Percentiles rank a stretch among this genome's conserved stretches.
These are phyloP conservation scores for Arxiozyma bovina DNA, from an alignment of 1,139 yeast genomes.

Conservation along the genomic window DNA sequence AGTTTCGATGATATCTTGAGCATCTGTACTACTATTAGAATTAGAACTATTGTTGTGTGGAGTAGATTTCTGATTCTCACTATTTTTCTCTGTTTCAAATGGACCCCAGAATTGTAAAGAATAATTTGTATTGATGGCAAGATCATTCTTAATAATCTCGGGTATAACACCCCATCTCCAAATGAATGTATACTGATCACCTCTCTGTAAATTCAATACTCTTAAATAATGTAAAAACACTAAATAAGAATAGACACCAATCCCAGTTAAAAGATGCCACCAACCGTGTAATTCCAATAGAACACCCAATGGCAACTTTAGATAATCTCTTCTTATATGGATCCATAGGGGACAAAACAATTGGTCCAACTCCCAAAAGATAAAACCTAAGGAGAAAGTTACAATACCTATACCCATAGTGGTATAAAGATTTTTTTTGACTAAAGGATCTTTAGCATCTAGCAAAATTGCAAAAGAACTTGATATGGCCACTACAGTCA, in stretches of 20 bases:
- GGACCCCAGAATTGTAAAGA: conserved; percentile 25
- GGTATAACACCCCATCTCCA: conserved; percentile 47
- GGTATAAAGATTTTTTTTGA: conserved; percentile 41
- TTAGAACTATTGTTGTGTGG: background rate
- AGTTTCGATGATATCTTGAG: background rate
- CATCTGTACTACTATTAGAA: background rate
- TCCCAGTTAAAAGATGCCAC: conserved; percentile 92
- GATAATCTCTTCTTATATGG: conserved; percentile 47
- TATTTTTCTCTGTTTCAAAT: conserved; percentile 1
- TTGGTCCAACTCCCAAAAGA: conserved; percentile 72
- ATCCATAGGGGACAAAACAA: conserved; percentile 66
- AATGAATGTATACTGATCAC: conserved; percentile 42
- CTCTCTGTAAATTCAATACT: conserved; percentile 46
- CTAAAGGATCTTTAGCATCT: conserved; percentile 34
- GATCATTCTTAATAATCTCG: conserved; percentile 28
- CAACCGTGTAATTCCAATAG: conserved; percentile 90
- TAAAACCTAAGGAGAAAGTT: conserved; percentile 64
- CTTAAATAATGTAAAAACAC: conserved; percentile 60
- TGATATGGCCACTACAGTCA: conserved; percentile 51
- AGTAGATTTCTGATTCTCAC: background rate
- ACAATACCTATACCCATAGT: conserved; percentile 54
- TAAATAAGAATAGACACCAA: conserved; percentile 65
- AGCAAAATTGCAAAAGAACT: conserved; percentile 36
- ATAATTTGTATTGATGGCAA: conserved; percentile 21
- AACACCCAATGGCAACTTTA: conserved; percentile 87